Conservation (phyloP, 2,329 filamentous ascomycete species). For the Bisporella sp. region DNA sequence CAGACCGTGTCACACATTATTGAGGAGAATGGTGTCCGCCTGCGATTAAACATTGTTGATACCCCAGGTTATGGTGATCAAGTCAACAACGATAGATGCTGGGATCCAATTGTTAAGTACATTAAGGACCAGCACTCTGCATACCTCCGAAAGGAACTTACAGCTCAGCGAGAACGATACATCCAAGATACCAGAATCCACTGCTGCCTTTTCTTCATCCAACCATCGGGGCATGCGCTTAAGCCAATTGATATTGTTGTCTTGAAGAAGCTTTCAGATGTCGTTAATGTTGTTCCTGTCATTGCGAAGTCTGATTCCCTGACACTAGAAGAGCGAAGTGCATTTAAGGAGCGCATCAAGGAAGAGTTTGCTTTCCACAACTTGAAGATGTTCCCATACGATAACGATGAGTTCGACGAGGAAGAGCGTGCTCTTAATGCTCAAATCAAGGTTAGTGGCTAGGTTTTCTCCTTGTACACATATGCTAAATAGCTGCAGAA, state of each 20-base stretch:
- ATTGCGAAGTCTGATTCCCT: constrained; percentile 97
- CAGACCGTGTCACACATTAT: constrained; percentile 97
- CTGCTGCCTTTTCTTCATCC: constrained; percentile 99
- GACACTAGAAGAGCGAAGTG: constrained; percentile 88
- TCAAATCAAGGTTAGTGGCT: constrained; percentile 78
- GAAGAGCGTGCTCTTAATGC: constrained; percentile 91
- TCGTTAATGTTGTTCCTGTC: constrained; percentile 97
- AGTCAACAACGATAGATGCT: constrained; percentile 99
- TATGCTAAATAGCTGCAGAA: constrained; percentile 46
- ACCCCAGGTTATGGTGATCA: constrained; percentile 97
- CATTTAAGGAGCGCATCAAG: constrained; percentile 99
- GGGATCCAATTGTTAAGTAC: constrained; percentile 99
- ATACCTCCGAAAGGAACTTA: constrained; percentile 98
- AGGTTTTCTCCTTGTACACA: not conserved
- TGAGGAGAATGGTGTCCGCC: constrained; percentile 97
- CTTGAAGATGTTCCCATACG: constrained; percentile 99
- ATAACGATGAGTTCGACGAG: constrained; percentile 97
- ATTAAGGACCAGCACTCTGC: constrained; percentile 99
- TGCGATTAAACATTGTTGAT: constrained; percentile 97
- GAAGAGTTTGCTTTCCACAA: constrained; percentile 99
- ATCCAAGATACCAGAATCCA: constrained; percentile 99
- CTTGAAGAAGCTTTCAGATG: constrained; percentile 98
- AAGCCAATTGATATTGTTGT: constrained; percentile 99
- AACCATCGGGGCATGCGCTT: constrained; percentile 93
- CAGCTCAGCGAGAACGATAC: constrained; percentile 96